Evolutionary conservation across 768 basidiomycete genomes (phyloP), one percentile per base, ranked within the genome.

Genomic region (Psilocybe subaeruginosa): DNA sequence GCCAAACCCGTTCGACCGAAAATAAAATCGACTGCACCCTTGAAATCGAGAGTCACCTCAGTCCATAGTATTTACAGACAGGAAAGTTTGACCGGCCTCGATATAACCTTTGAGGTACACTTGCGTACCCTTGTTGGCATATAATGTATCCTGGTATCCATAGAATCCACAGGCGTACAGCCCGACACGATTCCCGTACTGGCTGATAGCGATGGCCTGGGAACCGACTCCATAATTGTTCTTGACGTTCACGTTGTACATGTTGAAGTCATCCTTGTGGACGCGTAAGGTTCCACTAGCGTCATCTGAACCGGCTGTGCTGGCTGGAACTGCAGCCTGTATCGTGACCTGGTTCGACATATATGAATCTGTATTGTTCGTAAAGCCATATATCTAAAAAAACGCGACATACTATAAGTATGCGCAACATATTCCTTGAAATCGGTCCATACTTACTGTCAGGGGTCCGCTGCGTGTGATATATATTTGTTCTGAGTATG

Each of bases 11-110:
- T 41, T 41, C 76, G 78, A 14, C 83, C 83, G 56, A 83, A 84
- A 52, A 84, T 82, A 61, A 85, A 84, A 60, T 85, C 82, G 0
- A 73, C 72, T 0, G 80, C 81, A 37, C 81, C 81, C 80, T 82
- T 14, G 27, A 41, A 6, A 37, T 17, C 19, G 49, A 35, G 35
- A n/a, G 2, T 46, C 9, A 12, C 29, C 9, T 55, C 37, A 41
- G 14, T 46, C 27, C 16, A 19, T 11, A 35, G 23, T 16, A 39
- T 16, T 8, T 14, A 59, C 11, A n/a, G 12, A 9, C 35, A 16
- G n/a, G 31, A 12, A 23, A 8, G 17, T 14, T 45, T 1, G 17
- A 49, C 67, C 30, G 37, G 78, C 81, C 71, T 83, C 77, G 55
- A 85, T 84, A 56, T 82, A 82, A 2, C 75, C 75, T 58, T 71